phyloP scores from a whole-genome alignment of 2,329 filamentous ascomycete species.

The Pseudogymnoascus sp. region DNA sequence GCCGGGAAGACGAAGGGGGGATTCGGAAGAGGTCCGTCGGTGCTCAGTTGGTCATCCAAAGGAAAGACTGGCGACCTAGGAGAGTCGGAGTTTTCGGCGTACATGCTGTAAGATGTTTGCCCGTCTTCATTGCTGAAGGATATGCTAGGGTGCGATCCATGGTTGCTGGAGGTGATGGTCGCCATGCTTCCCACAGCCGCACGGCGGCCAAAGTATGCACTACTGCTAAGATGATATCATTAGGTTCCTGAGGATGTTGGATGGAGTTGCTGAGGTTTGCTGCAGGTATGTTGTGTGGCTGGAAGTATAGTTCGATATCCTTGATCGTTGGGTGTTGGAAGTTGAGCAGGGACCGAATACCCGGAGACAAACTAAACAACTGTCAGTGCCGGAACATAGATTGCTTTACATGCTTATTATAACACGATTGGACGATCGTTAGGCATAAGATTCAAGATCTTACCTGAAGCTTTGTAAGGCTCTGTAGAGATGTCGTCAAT shows the following conservation, averaged over 20 bases:
- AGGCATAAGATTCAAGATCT: conserved; percentile 3
- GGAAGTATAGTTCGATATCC: neutral
- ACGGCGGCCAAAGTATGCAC: conserved; percentile 12
- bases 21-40: conserved; percentile 44
- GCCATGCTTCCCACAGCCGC: conserved; percentile 14
- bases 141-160: conserved; percentile 12
- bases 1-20: conserved; percentile 59
- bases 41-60: neutral
- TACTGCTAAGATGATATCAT: conserved; percentile 13
- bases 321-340: conserved; percentile 2
- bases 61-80: conserved; percentile 10
- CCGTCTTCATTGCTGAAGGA: conserved; percentile 9
- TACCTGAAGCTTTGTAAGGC: neutral
- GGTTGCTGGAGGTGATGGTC: conserved; percentile 12
- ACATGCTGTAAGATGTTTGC: conserved; percentile 4
- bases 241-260: conserved; percentile 5
- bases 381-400: conserved; percentile 8
- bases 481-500: conserved; percentile 2
- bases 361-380: conserved; percentile 4
- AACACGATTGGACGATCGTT: neutral
- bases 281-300: neutral
- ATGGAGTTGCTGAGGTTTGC: neutral
- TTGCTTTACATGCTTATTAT: neutral
- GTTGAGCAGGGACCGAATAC: conserved; percentile 4
- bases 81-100: conserved; percentile 8